phyloP scores from a whole-genome alignment of 768 basidiomycete genomes.

The Pulveroboletus sp. region DNA sequence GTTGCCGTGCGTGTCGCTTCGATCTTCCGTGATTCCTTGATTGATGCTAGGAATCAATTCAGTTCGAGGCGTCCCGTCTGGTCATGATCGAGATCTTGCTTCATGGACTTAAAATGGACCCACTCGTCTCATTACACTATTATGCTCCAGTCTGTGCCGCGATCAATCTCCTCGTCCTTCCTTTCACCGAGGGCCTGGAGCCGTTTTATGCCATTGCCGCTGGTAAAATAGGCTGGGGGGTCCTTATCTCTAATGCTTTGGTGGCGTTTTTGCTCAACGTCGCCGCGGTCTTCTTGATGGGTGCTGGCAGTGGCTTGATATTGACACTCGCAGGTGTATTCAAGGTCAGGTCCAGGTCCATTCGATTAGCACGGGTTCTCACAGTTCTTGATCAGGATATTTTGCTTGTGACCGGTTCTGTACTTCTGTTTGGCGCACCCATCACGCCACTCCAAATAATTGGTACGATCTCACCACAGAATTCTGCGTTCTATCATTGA shows the following conservation, averaged over 20 bases:
- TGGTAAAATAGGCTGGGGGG: conserved; percentile 55
- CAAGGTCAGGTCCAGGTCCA: conserved; percentile 49
- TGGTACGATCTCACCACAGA: conserved; percentile 40
- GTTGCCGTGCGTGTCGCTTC: conserved; percentile 52
- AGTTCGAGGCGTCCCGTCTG: conserved; percentile 92
- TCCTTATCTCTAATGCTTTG: conserved; percentile 79
- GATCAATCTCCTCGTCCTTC: conserved; percentile 82
- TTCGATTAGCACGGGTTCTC: neutral
- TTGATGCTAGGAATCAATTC: conserved; percentile 8
- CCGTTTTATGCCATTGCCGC: conserved; percentile 70
- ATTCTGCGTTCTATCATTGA: neutral
- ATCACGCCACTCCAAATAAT: conserved; percentile 84
- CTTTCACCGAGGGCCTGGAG: conserved; percentile 87
- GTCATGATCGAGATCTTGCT: conserved; percentile 96
- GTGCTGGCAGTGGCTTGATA: conserved; percentile 82
- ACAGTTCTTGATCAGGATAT: conserved; percentile 58
- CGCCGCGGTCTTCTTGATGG: conserved; percentile 91
- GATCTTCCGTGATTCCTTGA: neutral
- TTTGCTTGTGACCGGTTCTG: conserved; percentile 87
- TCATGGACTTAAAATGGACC: conserved; percentile 97
- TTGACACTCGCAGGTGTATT: conserved; percentile 93
- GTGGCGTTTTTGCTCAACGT: conserved; percentile 89
- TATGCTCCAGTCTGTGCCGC: conserved; percentile 92
- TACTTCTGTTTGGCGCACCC: conserved; percentile 74
- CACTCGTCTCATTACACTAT: conserved; percentile 91